Evolutionary conservation across 129 eudicot species (phyloP).

Genomic region (Ambrosia trifida): DNA sequence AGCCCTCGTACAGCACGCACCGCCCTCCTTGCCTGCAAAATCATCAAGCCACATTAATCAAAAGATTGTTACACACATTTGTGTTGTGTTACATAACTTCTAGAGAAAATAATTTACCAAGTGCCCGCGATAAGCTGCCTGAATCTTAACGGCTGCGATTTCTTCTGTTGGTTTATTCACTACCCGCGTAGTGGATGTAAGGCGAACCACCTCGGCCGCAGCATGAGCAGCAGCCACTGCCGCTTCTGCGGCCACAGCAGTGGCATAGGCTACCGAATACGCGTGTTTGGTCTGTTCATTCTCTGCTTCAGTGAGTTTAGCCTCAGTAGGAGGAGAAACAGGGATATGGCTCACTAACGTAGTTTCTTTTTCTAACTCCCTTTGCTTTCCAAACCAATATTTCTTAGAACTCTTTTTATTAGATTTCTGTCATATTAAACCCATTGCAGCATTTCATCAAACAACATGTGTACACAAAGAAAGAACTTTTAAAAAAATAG

Average conservation of each 20-base stretch:
- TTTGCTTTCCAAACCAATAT: slow-evolving; percentile 60
- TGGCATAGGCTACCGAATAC: slow-evolving; percentile 68
- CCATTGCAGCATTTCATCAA: slow-evolving; percentile 22
- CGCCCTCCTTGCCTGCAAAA: slow-evolving; percentile 62
- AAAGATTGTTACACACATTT: not conserved
- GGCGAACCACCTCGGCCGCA: slow-evolving; percentile 72
- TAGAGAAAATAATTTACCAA: slow-evolving; percentile 42
- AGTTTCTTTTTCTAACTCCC: slow-evolving; percentile 33
- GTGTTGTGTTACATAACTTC: not conserved
- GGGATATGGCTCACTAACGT: slow-evolving; percentile 25
- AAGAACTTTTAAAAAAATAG: not conserved
- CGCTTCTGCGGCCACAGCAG: slow-evolving; percentile 77
- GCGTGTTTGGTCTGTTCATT: slow-evolving; percentile 73
- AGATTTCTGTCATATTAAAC: slow-evolving; percentile 36
- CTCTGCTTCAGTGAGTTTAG: slow-evolving; percentile 48
- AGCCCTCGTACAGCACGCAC: slow-evolving; percentile 69
- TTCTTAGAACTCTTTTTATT: slow-evolving; percentile 48
- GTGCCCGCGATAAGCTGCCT: slow-evolving; percentile 69
- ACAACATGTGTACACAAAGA: not conserved
- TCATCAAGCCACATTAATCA: not conserved
- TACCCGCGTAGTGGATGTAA: slow-evolving; percentile 45
- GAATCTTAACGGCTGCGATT: slow-evolving; percentile 58
- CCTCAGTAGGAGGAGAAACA: slow-evolving; percentile 42
- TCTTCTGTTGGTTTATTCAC: slow-evolving; percentile 55
- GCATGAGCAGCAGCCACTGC: slow-evolving; percentile 76